A percentile compares a stretch with the other conserved stretches of the same genome.
Evolutionary conservation across 2,329 filamentous ascomycete genomes (phyloP).

Genomic region (Cordyceps farinosa): DNA sequence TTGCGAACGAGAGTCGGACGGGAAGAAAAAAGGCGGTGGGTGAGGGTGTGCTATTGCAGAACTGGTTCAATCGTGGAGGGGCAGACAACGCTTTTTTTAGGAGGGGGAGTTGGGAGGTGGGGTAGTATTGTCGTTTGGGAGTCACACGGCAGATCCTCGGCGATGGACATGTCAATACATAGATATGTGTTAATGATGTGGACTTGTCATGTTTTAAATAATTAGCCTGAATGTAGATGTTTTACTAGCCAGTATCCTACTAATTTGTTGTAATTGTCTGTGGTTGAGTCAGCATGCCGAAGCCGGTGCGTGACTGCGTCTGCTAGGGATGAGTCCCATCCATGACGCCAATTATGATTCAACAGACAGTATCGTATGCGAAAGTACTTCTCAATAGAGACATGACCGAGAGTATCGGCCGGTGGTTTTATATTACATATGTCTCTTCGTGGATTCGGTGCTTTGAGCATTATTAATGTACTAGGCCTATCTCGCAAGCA

Average conservation of each 20-base stretch:
- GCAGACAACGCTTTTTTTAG: conserved; percentile 9
- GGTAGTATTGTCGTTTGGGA: background rate
- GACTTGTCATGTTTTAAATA: background rate
- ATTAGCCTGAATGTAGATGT: too few relatives aligned
- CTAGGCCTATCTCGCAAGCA: background rate
- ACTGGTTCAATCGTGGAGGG: conserved; percentile 7
- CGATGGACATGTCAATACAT: background rate
- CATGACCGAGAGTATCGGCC: background rate
- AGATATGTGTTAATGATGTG: background rate
- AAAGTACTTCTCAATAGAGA: background rate
- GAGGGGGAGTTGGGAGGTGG: conserved; percentile 21
- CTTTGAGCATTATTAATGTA: background rate
- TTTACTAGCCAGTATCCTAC: too few relatives aligned
- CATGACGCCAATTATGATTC: background rate
- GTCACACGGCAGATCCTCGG: conserved; percentile 18
- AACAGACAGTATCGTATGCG: background rate
- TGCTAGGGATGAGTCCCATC: background rate
- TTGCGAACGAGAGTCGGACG: conserved; percentile 16
- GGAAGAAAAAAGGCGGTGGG: conserved; percentile 3
- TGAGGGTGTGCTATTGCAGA: conserved; percentile 34
- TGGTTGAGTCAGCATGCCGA: conserved; percentile 11
- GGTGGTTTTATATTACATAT: background rate
- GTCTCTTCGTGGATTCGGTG: too few relatives aligned
- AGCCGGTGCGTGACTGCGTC: conserved; percentile 3
- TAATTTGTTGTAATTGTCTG: background rate